Base-by-base conservation (phyloP, 1,284 basidiomycete genomes). In the Neotropicomus parvogracilis region DNA sequence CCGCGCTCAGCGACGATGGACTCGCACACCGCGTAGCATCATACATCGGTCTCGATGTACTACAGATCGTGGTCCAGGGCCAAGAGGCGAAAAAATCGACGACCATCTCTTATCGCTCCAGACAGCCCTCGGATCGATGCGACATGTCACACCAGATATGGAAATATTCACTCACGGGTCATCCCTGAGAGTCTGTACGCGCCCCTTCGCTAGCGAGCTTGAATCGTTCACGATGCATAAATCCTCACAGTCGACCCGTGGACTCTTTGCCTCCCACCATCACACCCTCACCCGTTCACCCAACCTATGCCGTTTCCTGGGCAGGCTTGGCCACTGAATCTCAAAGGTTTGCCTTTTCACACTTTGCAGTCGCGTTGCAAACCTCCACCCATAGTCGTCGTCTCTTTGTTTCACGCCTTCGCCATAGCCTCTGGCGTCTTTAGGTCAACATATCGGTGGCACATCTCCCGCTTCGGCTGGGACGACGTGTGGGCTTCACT, bases 101-200 rank as follows among this genome's bases (percentile, higher is more conserved):
- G 8, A 28, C 9, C 35, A 34, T 12, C 14, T 58, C 55, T 64
- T 64, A 64, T 64, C 59, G 14, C 45, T 46, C 45, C 29, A 43
- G 16, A 17, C 28, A 11, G 17, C 24, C 17, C 35, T 62, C 61
- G 61, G 61, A 64, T 60, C 62, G 59, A 60, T 64, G 42, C 61
- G 62, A 58, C 14, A 6, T n/a, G 6, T 24, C 31, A 26, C 31
- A 2, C 37, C 14, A 4, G 5, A 53, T 35, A 31, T 20, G 31
- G 32, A 1, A 43, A 19, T 1, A 6, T 28, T 19, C 0, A 58
- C 52, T 8, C 56, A 58, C 48, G 10, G 8, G 24, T 5, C 24
- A 24, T 24, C 24, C 24, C 24, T 24, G 24, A 24, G 24, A 24
- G 24, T 24, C 24, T 8, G 24, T 24, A n/a, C n/a, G n/a, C n/a